Evolutionary conservation across 768 basidiomycete species (phyloP).

Genomic region (Tulasnella sp.): DNA sequence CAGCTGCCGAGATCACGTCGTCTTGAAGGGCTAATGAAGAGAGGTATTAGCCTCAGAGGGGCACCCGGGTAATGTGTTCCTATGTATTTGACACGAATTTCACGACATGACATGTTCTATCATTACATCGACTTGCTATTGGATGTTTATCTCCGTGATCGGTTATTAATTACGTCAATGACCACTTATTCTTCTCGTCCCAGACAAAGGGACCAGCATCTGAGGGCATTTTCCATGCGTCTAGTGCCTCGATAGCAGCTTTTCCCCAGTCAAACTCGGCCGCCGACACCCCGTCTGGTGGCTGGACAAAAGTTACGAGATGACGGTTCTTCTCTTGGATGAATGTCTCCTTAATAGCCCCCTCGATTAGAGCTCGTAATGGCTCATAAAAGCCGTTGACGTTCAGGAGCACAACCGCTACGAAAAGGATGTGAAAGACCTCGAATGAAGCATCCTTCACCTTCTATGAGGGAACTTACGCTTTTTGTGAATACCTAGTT

Average conservation of each 20-base stretch:
- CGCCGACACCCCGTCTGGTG: slow-evolving; percentile 44
- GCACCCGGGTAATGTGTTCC: too few relatives aligned
- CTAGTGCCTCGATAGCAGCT: slow-evolving; percentile 56
- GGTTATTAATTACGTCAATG: neutral
- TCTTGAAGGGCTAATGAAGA: neutral
- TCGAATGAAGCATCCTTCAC: neutral
- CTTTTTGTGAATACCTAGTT: slow-evolving; percentile 78
- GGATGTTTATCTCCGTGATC: neutral
- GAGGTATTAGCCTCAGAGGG: neutral
- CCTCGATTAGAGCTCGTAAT: slow-evolving; percentile 64
- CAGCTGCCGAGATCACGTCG: neutral
- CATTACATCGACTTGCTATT: neutral
- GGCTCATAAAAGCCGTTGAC: slow-evolving; percentile 77
- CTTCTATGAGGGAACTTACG: slow-evolving; percentile 40
- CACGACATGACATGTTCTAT: neutral
- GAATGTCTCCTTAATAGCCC: slow-evolving; percentile 62
- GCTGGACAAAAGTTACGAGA: slow-evolving; percentile 70
- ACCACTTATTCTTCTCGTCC: neutral
- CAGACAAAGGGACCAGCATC: slow-evolving; percentile 16
- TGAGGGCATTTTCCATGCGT: slow-evolving; percentile 44
- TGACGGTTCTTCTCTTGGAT: slow-evolving; percentile 54
- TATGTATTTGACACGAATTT: neutral
- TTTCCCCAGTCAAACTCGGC: slow-evolving; percentile 68
- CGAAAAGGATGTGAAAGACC: neutral
- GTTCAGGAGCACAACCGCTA: slow-evolving; percentile 83